Percentiles rank a stretch among this genome's conserved stretches.
phyloP scores from a whole-genome alignment of 768 basidiomycete species.

The Tulasnella calospora region DNA sequence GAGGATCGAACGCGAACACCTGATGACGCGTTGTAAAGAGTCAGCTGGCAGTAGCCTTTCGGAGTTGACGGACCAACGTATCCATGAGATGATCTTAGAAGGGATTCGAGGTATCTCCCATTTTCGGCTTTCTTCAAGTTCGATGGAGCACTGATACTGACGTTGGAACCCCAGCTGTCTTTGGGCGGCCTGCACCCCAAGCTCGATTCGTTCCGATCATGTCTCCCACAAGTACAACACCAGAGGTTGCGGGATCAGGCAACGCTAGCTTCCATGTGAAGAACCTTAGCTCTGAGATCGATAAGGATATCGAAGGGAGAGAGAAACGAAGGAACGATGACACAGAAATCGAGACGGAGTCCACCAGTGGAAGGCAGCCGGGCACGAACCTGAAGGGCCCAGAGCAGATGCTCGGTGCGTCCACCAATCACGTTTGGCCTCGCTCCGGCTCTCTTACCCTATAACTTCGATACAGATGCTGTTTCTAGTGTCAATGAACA shows the following conservation, averaged over 20 bases:
- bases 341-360: too few relatives aligned
- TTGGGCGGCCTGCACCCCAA: background rate
- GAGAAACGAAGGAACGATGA: too few relatives aligned
- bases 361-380: too few relatives aligned
- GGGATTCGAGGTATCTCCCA: background rate
- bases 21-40: background rate
- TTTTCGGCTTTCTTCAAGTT: background rate
- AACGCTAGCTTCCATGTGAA: background rate
- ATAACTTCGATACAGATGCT: too few relatives aligned
- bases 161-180: background rate
- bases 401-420: too few relatives aligned
- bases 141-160: background rate
- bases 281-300: too few relatives aligned
- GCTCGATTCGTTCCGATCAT: background rate
- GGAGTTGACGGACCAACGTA: background rate
- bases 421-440: too few relatives aligned
- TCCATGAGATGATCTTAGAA: background rate
- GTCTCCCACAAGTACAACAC: background rate
- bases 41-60: too few relatives aligned
- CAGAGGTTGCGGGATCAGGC: background rate
- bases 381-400: too few relatives aligned
- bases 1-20: background rate
- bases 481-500: too few relatives aligned
- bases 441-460: too few relatives aligned
- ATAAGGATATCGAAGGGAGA: too few relatives aligned